A percentile compares a stretch with the other conserved stretches of the same genome.
Evolutionary conservation across 1,284 basidiomycete genomes (phyloP).

Genomic region (Malassezia vespertilionis): DNA sequence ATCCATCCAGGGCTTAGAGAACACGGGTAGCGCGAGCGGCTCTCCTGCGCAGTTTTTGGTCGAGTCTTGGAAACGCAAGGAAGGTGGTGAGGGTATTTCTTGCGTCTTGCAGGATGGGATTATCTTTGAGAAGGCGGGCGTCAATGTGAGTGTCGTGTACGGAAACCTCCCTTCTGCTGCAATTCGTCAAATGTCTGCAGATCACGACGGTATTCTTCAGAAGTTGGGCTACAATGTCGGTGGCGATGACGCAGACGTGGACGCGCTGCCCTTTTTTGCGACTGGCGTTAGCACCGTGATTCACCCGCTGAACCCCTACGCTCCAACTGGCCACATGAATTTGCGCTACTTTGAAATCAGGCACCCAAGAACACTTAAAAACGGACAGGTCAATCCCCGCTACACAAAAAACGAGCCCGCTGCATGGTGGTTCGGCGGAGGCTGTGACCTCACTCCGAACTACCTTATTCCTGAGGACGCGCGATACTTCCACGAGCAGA

Average conservation of each 20-base stretch:
- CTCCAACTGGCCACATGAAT: constrained; percentile 79
- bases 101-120: constrained; percentile 68
- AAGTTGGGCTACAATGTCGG: constrained; percentile 37
- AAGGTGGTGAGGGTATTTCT: constrained; percentile 76
- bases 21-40: constrained; percentile 43
- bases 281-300: constrained; percentile 83
- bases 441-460: constrained; percentile 86
- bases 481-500: constrained; percentile 68
- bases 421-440: constrained; percentile 98
- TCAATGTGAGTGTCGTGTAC: constrained; percentile 87
- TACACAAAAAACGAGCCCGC: constrained; percentile 49
- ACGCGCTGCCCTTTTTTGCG: constrained; percentile 77
- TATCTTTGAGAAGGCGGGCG: constrained; percentile 88
- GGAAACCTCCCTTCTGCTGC: constrained; percentile 76
- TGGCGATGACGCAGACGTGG: constrained; percentile 53
- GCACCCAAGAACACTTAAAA: constrained; percentile 40
- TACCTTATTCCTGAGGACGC: constrained; percentile 84
- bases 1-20: constrained; percentile 67
- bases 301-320: constrained; percentile 75
- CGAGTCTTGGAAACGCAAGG: constrained; percentile 71
- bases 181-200: constrained; percentile 83
- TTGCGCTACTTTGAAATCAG: constrained; percentile 84
- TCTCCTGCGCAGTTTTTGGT: constrained; percentile 60
- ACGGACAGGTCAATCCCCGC: constrained; percentile 42
- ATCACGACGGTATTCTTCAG: constrained; percentile 58